Percentiles rank a stretch among this genome's conserved stretches.
Evolutionary conservation across 331 rosid species (phyloP).

Genomic region (Saraca asoca): DNA sequence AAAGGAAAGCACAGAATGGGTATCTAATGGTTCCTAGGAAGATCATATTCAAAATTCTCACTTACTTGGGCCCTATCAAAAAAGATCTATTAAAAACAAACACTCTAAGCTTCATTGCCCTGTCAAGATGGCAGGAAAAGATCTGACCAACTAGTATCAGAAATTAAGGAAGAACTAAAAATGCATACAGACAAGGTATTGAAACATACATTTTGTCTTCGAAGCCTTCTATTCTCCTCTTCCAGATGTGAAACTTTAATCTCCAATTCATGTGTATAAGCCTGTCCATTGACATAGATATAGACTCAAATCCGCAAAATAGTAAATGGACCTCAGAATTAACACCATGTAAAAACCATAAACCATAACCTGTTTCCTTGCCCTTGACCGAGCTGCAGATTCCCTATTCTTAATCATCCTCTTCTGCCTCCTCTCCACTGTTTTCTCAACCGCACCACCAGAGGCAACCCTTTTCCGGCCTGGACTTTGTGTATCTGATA

Average conservation of each 20-base stretch:
- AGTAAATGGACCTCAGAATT: neutral
- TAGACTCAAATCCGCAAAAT: constrained; percentile 8
- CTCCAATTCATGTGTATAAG: constrained; percentile 60
- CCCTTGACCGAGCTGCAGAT: constrained; percentile 60
- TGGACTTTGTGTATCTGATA: constrained; percentile 43
- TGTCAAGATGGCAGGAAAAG: constrained; percentile 14
- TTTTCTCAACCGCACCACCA: constrained; percentile 49
- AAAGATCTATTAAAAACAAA: neutral
- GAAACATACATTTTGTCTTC: constrained; percentile 45
- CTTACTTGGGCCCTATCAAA: neutral
- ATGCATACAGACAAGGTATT: constrained; percentile 25
- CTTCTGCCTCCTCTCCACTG: constrained; percentile 59
- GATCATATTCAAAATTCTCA: neutral
- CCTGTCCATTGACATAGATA: constrained; percentile 42
- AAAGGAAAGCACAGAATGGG: neutral
- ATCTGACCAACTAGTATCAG: constrained; percentile 22
- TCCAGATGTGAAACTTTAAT: constrained; percentile 50
- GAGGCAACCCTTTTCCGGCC: constrained; percentile 51
- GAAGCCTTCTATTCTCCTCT: constrained; percentile 54
- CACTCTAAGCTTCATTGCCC: constrained; percentile 6
- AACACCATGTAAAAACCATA: constrained; percentile 8
- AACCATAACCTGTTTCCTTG: constrained; percentile 52
- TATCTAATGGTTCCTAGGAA: neutral
- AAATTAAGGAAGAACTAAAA: constrained; percentile 20
- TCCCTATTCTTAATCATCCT: constrained; percentile 61